These are phyloP conservation scores for Phytophthora capsici DNA, from an alignment of 352 stramenopile species.

Conservation along the genomic window DNA sequence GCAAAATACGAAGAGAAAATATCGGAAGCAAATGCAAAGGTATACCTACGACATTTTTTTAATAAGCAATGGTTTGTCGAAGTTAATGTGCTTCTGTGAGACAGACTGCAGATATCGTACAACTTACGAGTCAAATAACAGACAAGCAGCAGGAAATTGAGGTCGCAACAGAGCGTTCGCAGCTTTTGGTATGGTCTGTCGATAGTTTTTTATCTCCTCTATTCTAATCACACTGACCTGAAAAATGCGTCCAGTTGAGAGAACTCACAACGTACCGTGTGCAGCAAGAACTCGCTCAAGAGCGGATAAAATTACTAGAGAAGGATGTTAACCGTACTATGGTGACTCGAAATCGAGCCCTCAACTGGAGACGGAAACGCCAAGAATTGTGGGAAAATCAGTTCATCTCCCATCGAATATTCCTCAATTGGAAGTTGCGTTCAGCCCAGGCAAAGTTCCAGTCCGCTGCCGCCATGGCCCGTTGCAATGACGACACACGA, in stretches of 20 bases:
- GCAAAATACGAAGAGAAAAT: slow-evolving; percentile 24
- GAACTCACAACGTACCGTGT: slow-evolving; percentile 34
- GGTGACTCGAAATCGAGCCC: slow-evolving; percentile 42
- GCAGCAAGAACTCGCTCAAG: slow-evolving; percentile 17
- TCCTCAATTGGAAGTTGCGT: slow-evolving; percentile 40
- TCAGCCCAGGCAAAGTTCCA: slow-evolving; percentile 7
- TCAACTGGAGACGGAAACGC: slow-evolving; percentile 39
- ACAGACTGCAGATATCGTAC: slow-evolving; percentile 30
- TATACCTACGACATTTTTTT: too few relatives aligned
- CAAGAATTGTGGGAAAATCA: slow-evolving; percentile 17
- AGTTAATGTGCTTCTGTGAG: too few relatives aligned
- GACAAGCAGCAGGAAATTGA: slow-evolving; percentile 46
- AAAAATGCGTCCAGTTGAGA: slow-evolving; percentile 15
- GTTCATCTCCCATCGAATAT: slow-evolving; percentile 8
- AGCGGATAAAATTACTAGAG: slow-evolving; percentile 26
- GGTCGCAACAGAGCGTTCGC: slow-evolving; percentile 3
- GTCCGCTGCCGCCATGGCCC: slow-evolving; percentile 5
- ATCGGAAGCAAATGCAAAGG: slow-evolving; percentile 26
- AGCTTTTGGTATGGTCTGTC: slow-evolving; percentile 28
- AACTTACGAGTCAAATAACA: slow-evolving; percentile 20
- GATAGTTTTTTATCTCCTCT: background rate
- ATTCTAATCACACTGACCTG: too few relatives aligned
- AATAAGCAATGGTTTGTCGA: too few relatives aligned
- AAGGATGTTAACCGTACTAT: slow-evolving; percentile 22
- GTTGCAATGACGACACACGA: slow-evolving; percentile 17